phyloP scores from a whole-genome alignment of 2,329 filamentous ascomycete genomes.

The Penicillium sclerotigenum region DNA sequence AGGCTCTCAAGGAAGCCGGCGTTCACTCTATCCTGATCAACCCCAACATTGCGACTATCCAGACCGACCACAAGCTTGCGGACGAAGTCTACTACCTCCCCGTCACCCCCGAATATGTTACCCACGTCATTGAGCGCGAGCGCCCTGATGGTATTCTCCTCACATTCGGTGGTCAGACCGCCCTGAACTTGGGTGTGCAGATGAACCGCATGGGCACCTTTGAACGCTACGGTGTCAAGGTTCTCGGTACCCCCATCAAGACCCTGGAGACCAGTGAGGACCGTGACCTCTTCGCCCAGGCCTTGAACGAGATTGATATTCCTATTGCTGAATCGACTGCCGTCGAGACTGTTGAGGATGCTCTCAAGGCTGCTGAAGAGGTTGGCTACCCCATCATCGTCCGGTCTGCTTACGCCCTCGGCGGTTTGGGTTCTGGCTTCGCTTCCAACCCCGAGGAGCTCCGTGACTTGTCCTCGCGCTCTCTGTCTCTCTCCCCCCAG shows the following conservation, averaged over 20 bases:
- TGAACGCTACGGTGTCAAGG: conserved; percentile 91
- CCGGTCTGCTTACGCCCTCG: conserved; percentile 91
- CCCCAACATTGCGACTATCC: conserved; percentile 97
- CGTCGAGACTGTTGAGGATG: conserved; percentile 86
- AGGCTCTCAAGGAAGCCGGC: conserved; percentile 93
- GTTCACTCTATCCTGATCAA: conserved; percentile 92
- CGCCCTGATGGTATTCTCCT: conserved; percentile 95
- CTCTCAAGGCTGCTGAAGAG: conserved; percentile 76
- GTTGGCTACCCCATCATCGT: conserved; percentile 98
- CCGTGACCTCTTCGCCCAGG: conserved; percentile 91
- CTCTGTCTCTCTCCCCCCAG: conserved; percentile 88
- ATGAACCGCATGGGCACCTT: conserved; percentile 96
- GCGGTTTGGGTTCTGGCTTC: conserved; percentile 94
- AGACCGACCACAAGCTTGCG: conserved; percentile 92
- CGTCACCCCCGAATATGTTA: conserved; percentile 95
- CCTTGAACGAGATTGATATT: conserved; percentile 94
- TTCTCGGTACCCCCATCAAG: conserved; percentile 90
- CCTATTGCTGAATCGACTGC: conserved; percentile 96
- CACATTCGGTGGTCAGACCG: conserved; percentile 95
- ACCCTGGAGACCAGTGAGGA: conserved; percentile 95
- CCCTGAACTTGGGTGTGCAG: conserved; percentile 91
- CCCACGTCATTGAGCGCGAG: conserved; percentile 95
- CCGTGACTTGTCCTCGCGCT: conserved; percentile 86
- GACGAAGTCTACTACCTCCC: conserved; percentile 98
- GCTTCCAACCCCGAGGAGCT: conserved; percentile 92